Base-by-base conservation (phyloP, 2,329 filamentous ascomycete species). In the Lecanicillium sp. region DNA sequence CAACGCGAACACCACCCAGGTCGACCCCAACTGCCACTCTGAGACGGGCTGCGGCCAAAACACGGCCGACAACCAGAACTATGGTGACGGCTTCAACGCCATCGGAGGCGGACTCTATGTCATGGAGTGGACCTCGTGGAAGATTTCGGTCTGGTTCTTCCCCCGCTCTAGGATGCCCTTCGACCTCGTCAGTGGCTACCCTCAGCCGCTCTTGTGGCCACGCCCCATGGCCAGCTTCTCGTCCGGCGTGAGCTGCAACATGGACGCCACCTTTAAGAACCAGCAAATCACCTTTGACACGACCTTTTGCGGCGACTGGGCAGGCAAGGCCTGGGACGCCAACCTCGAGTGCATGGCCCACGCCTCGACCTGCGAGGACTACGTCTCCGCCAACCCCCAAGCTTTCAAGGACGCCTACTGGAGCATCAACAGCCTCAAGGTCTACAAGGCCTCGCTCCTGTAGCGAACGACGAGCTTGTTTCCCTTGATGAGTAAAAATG, bases 231-330 rank as follows among this genome's bases (percentile, higher is more conserved):
- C 86, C 9, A 72, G 72, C 27, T 96, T 94, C 66, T 67, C 72
- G 4, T 78, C 81, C 10, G 76, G 73, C 33, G 79, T 77, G 1
- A 74, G 71, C 48, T 96, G 91, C 67, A 70, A 90, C 56, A 85
- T 95, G 54, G 71, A 82, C 51, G 55, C 67, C 2, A 76, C 84
- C 64, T 94, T 96, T 70, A 70, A 70, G 51, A 67, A 84, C 51
- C 78, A 95, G 69, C 78, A 84, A 57, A 81, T 96, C 54, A 78
- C 91, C 54, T 83, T 93, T 65, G 81, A 91, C 67, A 93, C 83
- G 1, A 86, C 86, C 5, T 88, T 95, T 64, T 96, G 90, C 65
- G 90, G 90, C 17, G 79, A 85, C 60, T 95, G 90, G 90, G 90
- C 90, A 7, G 87, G 87, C 20, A 62, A 70, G 4, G 79, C 83